These are phyloP conservation scores for Aspergillus unguis DNA, from an alignment of 2,329 filamentous ascomycete genomes.

Conservation along the genomic window DNA sequence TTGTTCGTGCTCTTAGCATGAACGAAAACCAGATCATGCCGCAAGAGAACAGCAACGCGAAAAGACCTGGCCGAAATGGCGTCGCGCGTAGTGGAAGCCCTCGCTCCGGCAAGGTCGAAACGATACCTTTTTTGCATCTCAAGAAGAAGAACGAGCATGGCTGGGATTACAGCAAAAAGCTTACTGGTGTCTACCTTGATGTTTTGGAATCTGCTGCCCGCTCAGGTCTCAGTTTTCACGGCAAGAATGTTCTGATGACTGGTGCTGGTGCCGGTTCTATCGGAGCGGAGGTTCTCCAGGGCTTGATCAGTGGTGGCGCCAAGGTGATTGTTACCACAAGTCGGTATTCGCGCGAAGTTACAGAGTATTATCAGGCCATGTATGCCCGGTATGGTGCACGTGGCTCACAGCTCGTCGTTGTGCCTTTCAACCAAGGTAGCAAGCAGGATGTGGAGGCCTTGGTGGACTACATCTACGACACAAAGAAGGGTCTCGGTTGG, in stretches of 20 bases:
- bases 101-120: constrained; percentile 88
- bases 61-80: constrained; percentile 55
- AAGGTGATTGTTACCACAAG: constrained; percentile 97
- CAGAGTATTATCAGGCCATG: constrained; percentile 99
- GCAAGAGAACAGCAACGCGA: constrained; percentile 67
- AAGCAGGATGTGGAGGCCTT: constrained; percentile 96
- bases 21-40: constrained; percentile 97
- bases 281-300: constrained; percentile 92
- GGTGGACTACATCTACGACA: constrained; percentile 92
- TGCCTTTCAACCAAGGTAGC: constrained; percentile 98
- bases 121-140: constrained; percentile 94
- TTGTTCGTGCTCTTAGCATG: constrained; percentile 92
- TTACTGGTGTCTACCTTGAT: constrained; percentile 89
- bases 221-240: constrained; percentile 83
- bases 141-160: constrained; percentile 96
- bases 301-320: constrained; percentile 91
- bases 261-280: constrained; percentile 97
- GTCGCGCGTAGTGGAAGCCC: constrained; percentile 48
- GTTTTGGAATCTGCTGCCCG: constrained; percentile 85
- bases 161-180: constrained; percentile 99
- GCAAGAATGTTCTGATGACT: constrained; percentile 97
- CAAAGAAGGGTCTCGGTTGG: constrained; percentile 96
- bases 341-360: constrained; percentile 93
- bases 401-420: constrained; percentile 94
- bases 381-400: constrained; percentile 91